phyloP scores from a whole-genome alignment of 116 monocot genomes.

The Dioscorea cayenensis region DNA sequence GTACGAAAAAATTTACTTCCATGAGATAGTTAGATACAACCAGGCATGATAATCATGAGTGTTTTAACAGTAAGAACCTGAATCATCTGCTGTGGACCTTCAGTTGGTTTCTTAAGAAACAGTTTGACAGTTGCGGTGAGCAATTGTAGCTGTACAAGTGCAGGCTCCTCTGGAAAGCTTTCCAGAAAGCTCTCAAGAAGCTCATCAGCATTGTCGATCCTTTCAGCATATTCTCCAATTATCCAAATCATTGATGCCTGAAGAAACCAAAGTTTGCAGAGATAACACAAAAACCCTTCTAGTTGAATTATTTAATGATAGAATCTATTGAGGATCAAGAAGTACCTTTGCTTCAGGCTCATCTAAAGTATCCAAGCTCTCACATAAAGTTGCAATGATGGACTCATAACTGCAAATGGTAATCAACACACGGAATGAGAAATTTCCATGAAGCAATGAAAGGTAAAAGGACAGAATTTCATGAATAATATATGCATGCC shows the following conservation, averaged over 20 bases:
- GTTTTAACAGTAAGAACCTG: conserved; percentile 43
- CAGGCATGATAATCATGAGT: not conserved
- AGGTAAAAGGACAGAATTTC: not conserved
- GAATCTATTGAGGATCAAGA: conserved; percentile 5
- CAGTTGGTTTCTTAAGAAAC: conserved; percentile 99
- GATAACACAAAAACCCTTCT: not conserved
- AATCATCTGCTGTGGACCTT: conserved; percentile 99
- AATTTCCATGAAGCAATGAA: not conserved
- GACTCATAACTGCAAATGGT: conserved; percentile 78
- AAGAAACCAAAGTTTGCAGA: conserved; percentile 5
- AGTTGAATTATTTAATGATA: not conserved
- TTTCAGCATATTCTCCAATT: conserved; percentile 99
- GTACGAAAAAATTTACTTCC: too few relatives aligned
- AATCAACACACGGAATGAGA: not conserved
- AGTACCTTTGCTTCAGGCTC: conserved; percentile 99
- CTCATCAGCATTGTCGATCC: conserved; percentile 99
- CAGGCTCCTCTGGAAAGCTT: conserved; percentile 95
- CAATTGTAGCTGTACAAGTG: conserved; percentile 89
- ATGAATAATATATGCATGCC: not conserved
- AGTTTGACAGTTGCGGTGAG: conserved; percentile 97
- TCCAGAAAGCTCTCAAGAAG: conserved; percentile 98
- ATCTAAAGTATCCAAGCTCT: conserved; percentile 97
- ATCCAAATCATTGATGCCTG: conserved; percentile 99
- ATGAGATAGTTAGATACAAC: too few relatives aligned
- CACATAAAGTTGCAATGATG: conserved; percentile 97